Conservation (phyloP, 495 filamentous ascomycete species). For the Parathielavia hyrcaniae region DNA sequence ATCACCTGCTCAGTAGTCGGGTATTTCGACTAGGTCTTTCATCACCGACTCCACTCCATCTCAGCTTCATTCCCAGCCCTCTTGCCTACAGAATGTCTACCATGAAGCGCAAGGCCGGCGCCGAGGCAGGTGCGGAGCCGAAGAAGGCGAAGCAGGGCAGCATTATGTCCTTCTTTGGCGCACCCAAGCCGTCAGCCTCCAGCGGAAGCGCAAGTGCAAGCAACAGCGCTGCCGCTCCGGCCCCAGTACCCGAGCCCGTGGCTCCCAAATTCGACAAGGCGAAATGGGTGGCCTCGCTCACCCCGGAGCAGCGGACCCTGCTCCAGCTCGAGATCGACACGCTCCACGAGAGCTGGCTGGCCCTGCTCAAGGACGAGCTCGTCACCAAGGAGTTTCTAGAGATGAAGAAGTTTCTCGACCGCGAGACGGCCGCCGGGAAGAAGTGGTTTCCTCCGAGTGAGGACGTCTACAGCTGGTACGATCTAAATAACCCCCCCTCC, state of each 20-base stretch:
- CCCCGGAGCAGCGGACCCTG: constrained; percentile 71
- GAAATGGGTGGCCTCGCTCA: constrained; percentile 75
- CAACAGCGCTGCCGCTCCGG: background rate
- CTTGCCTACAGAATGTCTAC: constrained; percentile 37
- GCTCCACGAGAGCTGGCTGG: constrained; percentile 83
- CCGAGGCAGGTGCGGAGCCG: constrained; percentile 40
- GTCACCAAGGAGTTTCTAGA: constrained; percentile 69
- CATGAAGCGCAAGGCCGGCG: constrained; percentile 63
- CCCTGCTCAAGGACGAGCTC: constrained; percentile 77
- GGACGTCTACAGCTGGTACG: constrained; percentile 92
- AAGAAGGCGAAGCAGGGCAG: constrained; percentile 68
- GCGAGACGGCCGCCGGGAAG: constrained; percentile 63
- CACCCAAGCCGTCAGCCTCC: constrained; percentile 36
- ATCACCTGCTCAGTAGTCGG: background rate
- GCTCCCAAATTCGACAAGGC: constrained; percentile 70
- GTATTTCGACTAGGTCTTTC: background rate
- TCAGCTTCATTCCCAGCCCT: background rate
- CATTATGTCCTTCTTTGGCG: constrained; percentile 51
- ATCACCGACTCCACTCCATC: constrained; percentile 10
- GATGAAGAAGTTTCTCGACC: constrained; percentile 79
- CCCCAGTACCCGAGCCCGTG: constrained; percentile 29
- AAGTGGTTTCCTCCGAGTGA: constrained; percentile 77
- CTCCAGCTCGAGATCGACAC: constrained; percentile 87
- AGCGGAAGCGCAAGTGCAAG: constrained; percentile 21
- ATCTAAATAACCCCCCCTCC: constrained; percentile 5